Base-by-base conservation (phyloP, 257 asterid genomes). In the Dorcoceras hygrometricum region DNA sequence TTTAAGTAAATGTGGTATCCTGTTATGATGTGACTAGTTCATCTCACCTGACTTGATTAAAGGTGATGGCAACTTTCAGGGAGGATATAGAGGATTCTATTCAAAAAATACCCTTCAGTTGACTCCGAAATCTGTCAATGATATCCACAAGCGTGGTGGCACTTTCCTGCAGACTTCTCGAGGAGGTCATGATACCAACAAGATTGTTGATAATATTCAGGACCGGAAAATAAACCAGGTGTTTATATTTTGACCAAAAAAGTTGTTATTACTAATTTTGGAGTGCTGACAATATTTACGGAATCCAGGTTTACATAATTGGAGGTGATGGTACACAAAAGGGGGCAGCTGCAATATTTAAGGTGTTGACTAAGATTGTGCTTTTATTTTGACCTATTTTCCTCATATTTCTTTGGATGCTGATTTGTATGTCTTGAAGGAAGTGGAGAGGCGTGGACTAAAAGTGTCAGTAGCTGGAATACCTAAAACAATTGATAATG, bases 251-350 rank as follows among this genome's bases (percentile, higher is more conserved):
- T 16, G 69, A 55, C 63, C 48, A 59, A 19, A 16, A n/a, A 32
- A 56, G 14, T 71, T 8, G 62, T 68, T 53, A n/a, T 26, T 43
- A 32, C 20, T 65, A 23, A 46, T 67, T 59, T 55, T n/a, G 23
- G 43, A 55, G 39, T 51, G 67, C 73, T 59, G 67, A 60, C 71
- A 26, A 48, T 31, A 7, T 63, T 65, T 70, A 59, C 57, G 73
- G 61, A 71, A 57, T 83, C 59, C 79, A 93, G 98, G 98, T 93
- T 36, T 93, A 93, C 84, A 89, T 93, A 68, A 93, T 93, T 76
- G 98, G 98, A 69, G 98, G 98, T 26, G 98, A 93, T 84, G 97
- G 98, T 65, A 93, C 98, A 65, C 98, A 89, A 63, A 93, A 88
- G 81, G 98, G 98, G 8, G 97, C 86, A 46, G 91, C 94, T 69